Evolutionary conservation across 169 alveolate species (phyloP).

Genomic region (Plasmodium knowlesi): DNA sequence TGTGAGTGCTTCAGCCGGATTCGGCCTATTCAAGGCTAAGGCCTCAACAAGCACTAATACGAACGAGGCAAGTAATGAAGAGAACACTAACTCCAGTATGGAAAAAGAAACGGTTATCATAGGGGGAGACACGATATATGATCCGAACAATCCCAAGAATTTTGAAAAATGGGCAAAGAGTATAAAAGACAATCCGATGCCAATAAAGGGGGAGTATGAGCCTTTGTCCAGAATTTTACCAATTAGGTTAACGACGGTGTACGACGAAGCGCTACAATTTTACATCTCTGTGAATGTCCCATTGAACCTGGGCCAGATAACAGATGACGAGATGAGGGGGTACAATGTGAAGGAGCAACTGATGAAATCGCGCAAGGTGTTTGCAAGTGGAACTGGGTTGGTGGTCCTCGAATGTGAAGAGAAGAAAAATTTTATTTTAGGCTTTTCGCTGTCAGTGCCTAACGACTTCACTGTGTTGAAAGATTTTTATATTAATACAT

Average conservation of each 20-base stretch:
- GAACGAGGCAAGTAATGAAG: conserved; percentile 19
- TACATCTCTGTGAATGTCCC: conserved; percentile 59
- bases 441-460: conserved; percentile 68
- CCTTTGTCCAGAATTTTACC: conserved; percentile 77
- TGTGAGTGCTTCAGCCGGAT: conserved; percentile 47
- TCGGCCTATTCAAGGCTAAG: conserved; percentile 44
- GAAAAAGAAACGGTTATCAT: conserved; percentile 83
- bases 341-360: conserved; percentile 47
- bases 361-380: conserved; percentile 22
- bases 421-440: conserved; percentile 56
- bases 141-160: conserved; percentile 79
- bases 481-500: conserved; percentile 45
- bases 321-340: conserved; percentile 44
- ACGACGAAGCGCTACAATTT: conserved; percentile 58
- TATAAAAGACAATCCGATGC: conserved; percentile 83
- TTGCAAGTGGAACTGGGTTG: conserved; percentile 55
- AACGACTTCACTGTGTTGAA: conserved; percentile 48
- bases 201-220: conserved; percentile 82
- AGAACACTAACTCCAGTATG: conserved; percentile 43
- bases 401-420: conserved; percentile 71
- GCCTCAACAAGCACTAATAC: conserved; percentile 55
- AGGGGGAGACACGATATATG: conserved; percentile 84
- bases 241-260: conserved; percentile 16
- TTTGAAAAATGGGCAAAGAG: conserved; percentile 82
- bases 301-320: conserved; percentile 9